Conservation (phyloP, 2,329 filamentous ascomycete genomes). For the Tolypocladium amazonense region DNA sequence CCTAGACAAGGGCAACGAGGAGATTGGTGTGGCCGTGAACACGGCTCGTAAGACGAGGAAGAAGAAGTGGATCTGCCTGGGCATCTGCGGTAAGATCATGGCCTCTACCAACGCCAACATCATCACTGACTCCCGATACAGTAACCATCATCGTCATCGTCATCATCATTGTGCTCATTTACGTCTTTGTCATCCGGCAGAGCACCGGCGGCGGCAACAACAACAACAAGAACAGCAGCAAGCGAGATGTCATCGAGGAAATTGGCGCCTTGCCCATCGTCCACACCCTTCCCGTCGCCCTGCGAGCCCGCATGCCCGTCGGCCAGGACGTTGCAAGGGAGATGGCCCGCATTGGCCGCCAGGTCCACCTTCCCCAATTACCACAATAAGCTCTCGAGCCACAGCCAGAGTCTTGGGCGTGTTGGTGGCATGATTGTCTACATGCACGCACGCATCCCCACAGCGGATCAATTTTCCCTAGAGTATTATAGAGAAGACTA, state of each 20-base stretch:
- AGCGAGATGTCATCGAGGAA: conserved; percentile 17
- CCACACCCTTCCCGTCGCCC: not conserved
- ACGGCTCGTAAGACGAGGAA: conserved; percentile 71
- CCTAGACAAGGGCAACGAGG: conserved; percentile 72
- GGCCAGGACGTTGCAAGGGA: no score
- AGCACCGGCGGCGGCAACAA: conserved; percentile 13
- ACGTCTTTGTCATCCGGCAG: conserved; percentile 30
- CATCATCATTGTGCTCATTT: conserved; percentile 39
- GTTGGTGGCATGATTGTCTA: conserved; percentile 2
- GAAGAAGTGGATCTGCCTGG: conserved; percentile 96
- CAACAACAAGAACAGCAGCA: conserved; percentile 16
- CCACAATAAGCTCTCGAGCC: conserved; percentile 1
- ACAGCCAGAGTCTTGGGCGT: not conserved
- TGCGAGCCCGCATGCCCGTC: not conserved
- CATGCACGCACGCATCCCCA: not conserved
- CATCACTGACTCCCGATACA: conserved; percentile 19
- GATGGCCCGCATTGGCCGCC: conserved; percentile 6
- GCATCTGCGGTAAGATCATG: conserved; percentile 49
- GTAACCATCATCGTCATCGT: conserved; percentile 43
- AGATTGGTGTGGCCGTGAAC: conserved; percentile 71
- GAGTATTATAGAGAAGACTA: conserved; percentile 7
- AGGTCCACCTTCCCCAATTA: conserved; percentile 14
- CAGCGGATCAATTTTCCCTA: conserved; percentile 4
- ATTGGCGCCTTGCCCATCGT: not conserved
- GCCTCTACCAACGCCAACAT: not conserved